Percentiles rank a stretch among this genome's conserved stretches.
These are phyloP conservation scores for Takashimella koratensis DNA, from an alignment of 1,284 basidiomycete genomes.

Conservation along the genomic window DNA sequence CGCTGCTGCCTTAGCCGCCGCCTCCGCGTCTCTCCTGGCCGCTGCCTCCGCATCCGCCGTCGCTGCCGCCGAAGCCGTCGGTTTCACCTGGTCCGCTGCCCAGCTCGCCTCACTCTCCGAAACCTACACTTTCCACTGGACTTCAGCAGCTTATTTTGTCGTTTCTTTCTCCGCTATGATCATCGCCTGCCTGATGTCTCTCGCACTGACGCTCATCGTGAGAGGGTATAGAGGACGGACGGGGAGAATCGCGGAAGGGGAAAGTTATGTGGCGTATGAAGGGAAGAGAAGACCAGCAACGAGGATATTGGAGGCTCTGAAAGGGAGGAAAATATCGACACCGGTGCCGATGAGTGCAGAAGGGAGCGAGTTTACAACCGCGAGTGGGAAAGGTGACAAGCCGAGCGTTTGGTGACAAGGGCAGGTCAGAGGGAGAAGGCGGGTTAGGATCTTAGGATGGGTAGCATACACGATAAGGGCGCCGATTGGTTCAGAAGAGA, in stretches of 20 bases:
- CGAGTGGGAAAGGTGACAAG: neutral
- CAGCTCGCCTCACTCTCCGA: slow-evolving; percentile 16
- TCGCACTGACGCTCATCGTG: neutral
- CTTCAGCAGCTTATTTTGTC: slow-evolving; percentile 22
- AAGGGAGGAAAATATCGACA: slow-evolving; percentile 17
- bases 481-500: too few relatives aligned
- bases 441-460: too few relatives aligned
- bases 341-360: slow-evolving; percentile 12
- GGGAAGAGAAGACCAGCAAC: slow-evolving; percentile 9
- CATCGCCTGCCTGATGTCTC: slow-evolving; percentile 2
- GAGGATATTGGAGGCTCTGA: slow-evolving; percentile 18
- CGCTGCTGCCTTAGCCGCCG: slow-evolving; percentile 3
- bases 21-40: slow-evolving; percentile 1
- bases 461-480: too few relatives aligned
- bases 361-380: neutral
- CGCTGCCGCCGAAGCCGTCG: slow-evolving; percentile 5
- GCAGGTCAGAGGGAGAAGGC: too few relatives aligned
- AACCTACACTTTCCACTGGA: slow-evolving; percentile 24
- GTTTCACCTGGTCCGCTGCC: slow-evolving; percentile 6
- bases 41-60: slow-evolving; percentile 6
- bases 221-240: neutral
- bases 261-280: slow-evolving; percentile 2
- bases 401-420: neutral
- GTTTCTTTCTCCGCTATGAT: slow-evolving; percentile 18
- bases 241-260: slow-evolving; percentile 3